These are phyloP conservation scores for Neurospora sp. DNA, from an alignment of 495 filamentous ascomycete genomes.

Conservation along the genomic window DNA sequence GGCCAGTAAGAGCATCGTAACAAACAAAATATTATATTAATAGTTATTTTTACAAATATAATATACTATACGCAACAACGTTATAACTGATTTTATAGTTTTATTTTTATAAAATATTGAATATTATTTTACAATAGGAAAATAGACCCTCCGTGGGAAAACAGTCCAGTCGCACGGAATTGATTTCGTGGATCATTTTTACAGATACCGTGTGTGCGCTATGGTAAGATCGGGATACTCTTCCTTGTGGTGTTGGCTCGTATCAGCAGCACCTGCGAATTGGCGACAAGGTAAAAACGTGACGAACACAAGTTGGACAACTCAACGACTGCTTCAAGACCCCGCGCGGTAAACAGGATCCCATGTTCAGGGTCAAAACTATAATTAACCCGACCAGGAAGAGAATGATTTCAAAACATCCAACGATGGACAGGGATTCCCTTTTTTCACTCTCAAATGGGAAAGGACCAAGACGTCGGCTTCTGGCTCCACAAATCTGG, in stretches of 20 bases:
- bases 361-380: background rate
- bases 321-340: background rate
- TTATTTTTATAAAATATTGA: too few species aligned
- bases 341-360: background rate
- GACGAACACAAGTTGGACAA: background rate
- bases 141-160: too few species aligned
- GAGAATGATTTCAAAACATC: background rate
- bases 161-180: too few species aligned
- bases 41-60: too few species aligned
- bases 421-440: background rate
- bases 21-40: too few species aligned
- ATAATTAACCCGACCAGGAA: background rate
- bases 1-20: too few species aligned
- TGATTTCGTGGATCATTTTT: too few species aligned
- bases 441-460: background rate
- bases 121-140: too few species aligned
- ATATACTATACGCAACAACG: too few species aligned
- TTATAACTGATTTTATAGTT: too few species aligned
- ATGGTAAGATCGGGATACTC: background rate
- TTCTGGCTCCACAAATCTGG: background rate
- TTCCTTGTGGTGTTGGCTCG: background rate
- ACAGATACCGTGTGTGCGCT: too few species aligned
- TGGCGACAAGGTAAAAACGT: background rate
- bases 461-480: background rate
- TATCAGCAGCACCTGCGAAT: background rate